phyloP scores from a whole-genome alignment of 805 yeast genomes.

The Jamesozyma gamospora region DNA sequence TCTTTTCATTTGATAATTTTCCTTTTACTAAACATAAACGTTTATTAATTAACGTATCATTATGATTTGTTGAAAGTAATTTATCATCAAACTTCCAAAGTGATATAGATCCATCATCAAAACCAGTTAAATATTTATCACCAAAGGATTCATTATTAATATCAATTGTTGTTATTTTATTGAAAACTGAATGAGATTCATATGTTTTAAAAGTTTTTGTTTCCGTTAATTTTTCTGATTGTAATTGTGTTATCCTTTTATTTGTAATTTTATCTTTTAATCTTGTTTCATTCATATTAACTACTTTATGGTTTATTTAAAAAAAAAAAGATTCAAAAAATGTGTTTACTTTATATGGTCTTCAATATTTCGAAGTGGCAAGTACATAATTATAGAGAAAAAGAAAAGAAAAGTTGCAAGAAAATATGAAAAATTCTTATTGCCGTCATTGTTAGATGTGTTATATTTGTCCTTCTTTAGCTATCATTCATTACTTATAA shows the following conservation, averaged over 20 bases:
- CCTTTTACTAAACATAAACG: constrained; percentile 24
- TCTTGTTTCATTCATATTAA: no score
- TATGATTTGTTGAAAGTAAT: not conserved
- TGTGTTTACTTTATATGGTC: no score
- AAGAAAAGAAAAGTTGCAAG: no score
- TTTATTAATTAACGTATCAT: constrained; percentile 5
- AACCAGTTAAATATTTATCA: constrained; percentile 14
- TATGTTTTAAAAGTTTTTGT: constrained; percentile 1
- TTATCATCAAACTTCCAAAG: constrained; percentile 22
- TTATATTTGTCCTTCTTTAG: no score
- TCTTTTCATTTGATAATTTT: constrained; percentile 7
- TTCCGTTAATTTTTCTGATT: constrained; percentile 18
- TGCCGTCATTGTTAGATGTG: no score
- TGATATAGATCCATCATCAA: constrained; percentile 29
- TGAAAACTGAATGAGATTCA: not conserved
- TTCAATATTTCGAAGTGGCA: no score
- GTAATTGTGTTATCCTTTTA: no score
- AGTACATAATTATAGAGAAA: no score
- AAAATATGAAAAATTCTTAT: no score
- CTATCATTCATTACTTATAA: not conserved
- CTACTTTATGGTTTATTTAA: no score
- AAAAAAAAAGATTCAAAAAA: no score
- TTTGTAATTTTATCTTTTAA: no score
- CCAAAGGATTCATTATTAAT: constrained; percentile 12
- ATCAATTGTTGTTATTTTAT: constrained; percentile 14